Conservation (phyloP, 2,329 filamentous ascomycete species). For the Colletotrichum neosansevieriae region DNA sequence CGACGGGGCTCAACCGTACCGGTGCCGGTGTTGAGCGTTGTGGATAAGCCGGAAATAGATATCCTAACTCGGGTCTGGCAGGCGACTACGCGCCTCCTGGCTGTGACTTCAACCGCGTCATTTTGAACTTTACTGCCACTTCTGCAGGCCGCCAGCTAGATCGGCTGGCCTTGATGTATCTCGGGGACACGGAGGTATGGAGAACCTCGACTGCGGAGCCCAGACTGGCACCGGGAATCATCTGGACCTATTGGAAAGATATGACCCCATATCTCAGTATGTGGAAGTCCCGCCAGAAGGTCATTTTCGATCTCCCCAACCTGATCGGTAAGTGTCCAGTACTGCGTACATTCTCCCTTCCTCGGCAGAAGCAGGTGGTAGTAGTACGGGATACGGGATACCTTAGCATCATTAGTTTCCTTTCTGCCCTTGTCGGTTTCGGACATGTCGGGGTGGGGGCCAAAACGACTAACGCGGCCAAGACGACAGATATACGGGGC, state of each 20-base stretch:
- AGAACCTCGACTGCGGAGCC: slow-evolving; percentile 87
- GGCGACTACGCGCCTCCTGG: slow-evolving; percentile 74
- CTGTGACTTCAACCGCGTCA: slow-evolving; percentile 79
- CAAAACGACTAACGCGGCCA: slow-evolving; percentile 36
- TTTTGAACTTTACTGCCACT: slow-evolving; percentile 81
- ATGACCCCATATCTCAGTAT: slow-evolving; percentile 78
- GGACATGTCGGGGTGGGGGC: slow-evolving; percentile 32
- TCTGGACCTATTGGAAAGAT: slow-evolving; percentile 83
- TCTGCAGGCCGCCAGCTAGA: slow-evolving; percentile 82
- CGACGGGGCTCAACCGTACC: background rate
- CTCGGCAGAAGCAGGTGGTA: background rate
- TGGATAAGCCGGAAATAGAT: slow-evolving; percentile 23
- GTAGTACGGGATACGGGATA: too few relatives aligned
- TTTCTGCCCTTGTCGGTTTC: slow-evolving; percentile 2
- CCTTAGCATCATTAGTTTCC: background rate
- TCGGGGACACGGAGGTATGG: slow-evolving; percentile 84
- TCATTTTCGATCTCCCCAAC: slow-evolving; percentile 86
- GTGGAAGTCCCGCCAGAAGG: slow-evolving; percentile 76
- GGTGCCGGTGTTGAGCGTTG: background rate
- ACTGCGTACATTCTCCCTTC: background rate
- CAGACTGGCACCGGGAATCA: slow-evolving; percentile 72
- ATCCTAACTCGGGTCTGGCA: slow-evolving; percentile 47
- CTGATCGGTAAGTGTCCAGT: slow-evolving; percentile 62
- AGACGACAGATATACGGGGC: slow-evolving; percentile 76
- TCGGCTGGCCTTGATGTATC: slow-evolving; percentile 79